phyloP scores from a whole-genome alignment of 148 eudicot species.

The Beta vulgaris region DNA sequence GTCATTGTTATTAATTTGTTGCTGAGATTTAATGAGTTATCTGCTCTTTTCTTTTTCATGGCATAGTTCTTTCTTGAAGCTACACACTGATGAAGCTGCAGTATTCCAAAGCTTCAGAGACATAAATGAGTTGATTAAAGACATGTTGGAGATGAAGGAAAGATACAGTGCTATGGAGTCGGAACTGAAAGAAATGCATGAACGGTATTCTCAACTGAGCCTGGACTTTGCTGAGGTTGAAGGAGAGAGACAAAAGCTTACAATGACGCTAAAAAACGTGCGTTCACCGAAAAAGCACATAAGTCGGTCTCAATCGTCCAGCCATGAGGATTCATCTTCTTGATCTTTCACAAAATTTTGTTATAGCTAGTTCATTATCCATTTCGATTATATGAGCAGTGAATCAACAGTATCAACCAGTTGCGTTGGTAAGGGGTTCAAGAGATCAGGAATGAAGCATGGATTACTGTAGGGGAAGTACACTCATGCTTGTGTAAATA shows the following conservation, averaged over 20 bases:
- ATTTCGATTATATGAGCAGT: not conserved
- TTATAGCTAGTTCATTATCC: not conserved
- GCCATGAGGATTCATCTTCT: conserved; percentile 26
- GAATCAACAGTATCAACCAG: not conserved
- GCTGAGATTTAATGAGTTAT: not conserved
- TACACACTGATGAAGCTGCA: conserved; percentile 90
- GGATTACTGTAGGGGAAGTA: not conserved
- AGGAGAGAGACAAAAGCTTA: conserved; percentile 90
- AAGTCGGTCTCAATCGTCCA: conserved; percentile 41
- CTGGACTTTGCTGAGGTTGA: conserved; percentile 92
- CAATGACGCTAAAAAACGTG: conserved; percentile 71
- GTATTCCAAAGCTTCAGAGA: conserved; percentile 84
- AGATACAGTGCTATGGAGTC: conserved; percentile 52
- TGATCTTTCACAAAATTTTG: conserved; percentile 9
- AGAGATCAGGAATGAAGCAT: not conserved
- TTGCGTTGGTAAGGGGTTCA: not conserved
- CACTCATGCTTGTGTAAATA: conserved; percentile 15
- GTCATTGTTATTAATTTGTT: not conserved
- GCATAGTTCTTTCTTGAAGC: conserved; percentile 78
- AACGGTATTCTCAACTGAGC: conserved; percentile 85
- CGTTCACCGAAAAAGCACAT: conserved; percentile 55
- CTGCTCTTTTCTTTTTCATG: conserved; percentile 1
- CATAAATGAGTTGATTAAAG: conserved; percentile 85
- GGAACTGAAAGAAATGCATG: conserved; percentile 84
- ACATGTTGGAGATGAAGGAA: conserved; percentile 76